phyloP scores from a whole-genome alignment of 345 rosid species.

The Melaleuca alternifolia region DNA sequence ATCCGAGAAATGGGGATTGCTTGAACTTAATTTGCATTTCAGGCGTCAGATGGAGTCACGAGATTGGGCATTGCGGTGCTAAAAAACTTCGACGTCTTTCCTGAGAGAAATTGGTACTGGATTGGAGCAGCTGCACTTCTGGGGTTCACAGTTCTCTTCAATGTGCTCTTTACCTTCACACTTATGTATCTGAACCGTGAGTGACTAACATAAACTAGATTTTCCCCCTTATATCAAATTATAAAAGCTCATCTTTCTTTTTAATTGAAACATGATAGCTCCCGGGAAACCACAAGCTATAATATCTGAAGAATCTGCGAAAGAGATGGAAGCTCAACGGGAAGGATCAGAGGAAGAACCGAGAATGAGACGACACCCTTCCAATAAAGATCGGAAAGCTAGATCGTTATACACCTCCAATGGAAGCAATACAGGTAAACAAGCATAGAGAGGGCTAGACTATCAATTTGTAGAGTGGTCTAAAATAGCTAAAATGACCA shows the following conservation, averaged over 20 bases:
- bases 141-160: constrained; percentile 61
- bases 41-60: constrained; percentile 49
- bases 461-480: neutral
- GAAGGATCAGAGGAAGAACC: constrained; percentile 17
- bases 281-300: constrained; percentile 56
- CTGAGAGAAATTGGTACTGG: constrained; percentile 73
- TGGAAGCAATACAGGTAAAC: constrained; percentile 36
- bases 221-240: neutral
- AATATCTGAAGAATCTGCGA: constrained; percentile 36
- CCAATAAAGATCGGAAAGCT: constrained; percentile 14
- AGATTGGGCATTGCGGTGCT: constrained; percentile 56
- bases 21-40: constrained; percentile 1
- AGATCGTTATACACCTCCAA: constrained; percentile 19
- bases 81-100: constrained; percentile 27
- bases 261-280: constrained; percentile 26
- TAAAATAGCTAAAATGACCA: neutral
- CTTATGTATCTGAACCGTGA: constrained; percentile 63
- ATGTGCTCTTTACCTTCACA: constrained; percentile 58
- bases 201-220: constrained; percentile 1
- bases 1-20: neutral
- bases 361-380: constrained; percentile 9
- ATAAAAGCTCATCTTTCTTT: neutral
- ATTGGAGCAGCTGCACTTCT: constrained; percentile 56
- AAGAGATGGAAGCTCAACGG: constrained; percentile 19
- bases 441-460: neutral